Base-by-base conservation (phyloP, 441 rosid species). In the Theobroma grandiflorum region DNA sequence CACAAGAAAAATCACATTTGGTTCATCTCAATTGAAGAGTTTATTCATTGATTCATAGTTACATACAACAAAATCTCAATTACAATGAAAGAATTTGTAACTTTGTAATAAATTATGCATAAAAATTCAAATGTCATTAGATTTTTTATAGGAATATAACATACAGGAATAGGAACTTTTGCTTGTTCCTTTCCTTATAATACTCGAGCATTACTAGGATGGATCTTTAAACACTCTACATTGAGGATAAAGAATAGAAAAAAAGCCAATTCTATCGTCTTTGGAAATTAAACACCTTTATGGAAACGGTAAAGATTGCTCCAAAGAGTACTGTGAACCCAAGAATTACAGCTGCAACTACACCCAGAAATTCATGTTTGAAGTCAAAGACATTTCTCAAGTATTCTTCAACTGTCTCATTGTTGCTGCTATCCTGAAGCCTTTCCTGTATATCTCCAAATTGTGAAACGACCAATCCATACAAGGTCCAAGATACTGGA, bases 401-500 rank as follows among this genome's bases (percentile, higher is more conserved):
- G 74, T 83, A 96, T 45, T 95, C 82, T 81, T 85, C 80, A 52
- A 94, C 94, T 2, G 87, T 89, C 78, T 69, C 86, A 71, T 89
- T 90, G n/a, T 10, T 20, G 63, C 77, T 1, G 79, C 93, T 42
- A 42, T 57, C 52, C 14, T 3, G 10, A 43, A 95, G 53, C 3
- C 5, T 38, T 0, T 82, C 85, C 4, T 87, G 49, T 15, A 90
- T 40, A 78, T 94, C 98, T 74, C 97, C 97, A 59, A 89, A 94
- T 76, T 96, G 99, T 38, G 99, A 88, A 67, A 86, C 88, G 66
- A 90, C 84, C 72, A 93, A 65, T 72, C 99, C 99, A 72, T 96
- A 93, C 64, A 96, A 12, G 53, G 95, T 93, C 96, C 95, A 94
- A 2, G 97, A 37, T n/a, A 92, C 78, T 0, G 98, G 98, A 61